A percentile compares a stretch with the other conserved stretches of the same genome.
These are phyloP conservation scores for Deuterostichococcus epilithicus DNA, from an alignment of 139 green algal species.

Conservation along the genomic window DNA sequence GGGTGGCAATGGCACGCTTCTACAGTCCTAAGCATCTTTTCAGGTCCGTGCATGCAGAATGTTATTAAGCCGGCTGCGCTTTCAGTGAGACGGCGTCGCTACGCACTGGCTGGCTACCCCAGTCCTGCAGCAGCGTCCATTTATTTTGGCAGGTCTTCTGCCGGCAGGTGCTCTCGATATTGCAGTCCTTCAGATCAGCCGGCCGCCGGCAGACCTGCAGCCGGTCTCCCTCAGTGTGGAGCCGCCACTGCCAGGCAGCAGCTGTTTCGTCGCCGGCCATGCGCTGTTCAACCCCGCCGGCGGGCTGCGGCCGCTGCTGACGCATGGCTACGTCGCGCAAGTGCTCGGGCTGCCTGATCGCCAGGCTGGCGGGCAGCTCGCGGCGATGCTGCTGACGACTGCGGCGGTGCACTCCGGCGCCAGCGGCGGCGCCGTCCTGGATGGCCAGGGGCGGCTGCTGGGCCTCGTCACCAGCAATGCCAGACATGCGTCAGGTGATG, in stretches of 20 bases:
- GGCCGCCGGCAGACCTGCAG: neutral
- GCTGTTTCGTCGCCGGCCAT: conserved; percentile 52
- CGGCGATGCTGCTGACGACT: conserved; percentile 61
- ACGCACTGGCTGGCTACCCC: neutral
- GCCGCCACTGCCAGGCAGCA: neutral
- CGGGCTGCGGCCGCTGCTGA: conserved; percentile 29
- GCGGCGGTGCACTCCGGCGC: conserved; percentile 66
- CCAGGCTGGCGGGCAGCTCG: neutral
- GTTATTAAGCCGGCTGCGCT: neutral
- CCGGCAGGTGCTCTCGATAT: conserved; percentile 46
- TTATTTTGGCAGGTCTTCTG: conserved; percentile 37
- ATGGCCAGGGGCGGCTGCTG: conserved; percentile 38
- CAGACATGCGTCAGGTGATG: conserved; percentile 16
- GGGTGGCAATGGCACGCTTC: neutral
- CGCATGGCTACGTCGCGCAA: conserved; percentile 39
- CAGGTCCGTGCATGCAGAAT: neutral
- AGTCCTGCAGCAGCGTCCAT: neutral
- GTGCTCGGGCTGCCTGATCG: conserved; percentile 19
- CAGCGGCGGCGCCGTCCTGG: conserved; percentile 63
- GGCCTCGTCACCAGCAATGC: conserved; percentile 72
- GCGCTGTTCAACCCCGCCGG: conserved; percentile 47
- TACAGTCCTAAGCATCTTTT: neutral
- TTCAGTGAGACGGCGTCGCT: neutral
- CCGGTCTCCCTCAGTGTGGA: neutral
- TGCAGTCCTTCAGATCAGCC: conserved; percentile 48